Percentiles rank a stretch among this genome's conserved stretches.
phyloP scores from a whole-genome alignment of 768 basidiomycete genomes.

The Dendrothele bispora region DNA sequence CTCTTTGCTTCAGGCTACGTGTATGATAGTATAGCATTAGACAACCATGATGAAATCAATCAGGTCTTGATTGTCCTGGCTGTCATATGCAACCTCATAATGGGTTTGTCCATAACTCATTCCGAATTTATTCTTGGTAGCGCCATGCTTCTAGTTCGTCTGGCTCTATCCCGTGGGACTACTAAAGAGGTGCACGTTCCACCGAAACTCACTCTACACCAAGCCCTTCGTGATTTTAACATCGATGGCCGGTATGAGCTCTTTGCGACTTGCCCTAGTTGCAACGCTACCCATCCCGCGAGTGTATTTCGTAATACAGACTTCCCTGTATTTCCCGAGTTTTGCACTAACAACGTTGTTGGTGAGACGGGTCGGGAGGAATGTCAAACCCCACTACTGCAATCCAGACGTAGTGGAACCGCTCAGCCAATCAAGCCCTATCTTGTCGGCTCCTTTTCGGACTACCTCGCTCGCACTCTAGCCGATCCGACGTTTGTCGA shows the following conservation, averaged over 20 bases:
- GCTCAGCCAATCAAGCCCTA: slow-evolving; percentile 14
- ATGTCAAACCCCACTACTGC: neutral
- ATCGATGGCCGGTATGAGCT: neutral
- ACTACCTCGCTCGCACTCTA: slow-evolving; percentile 15
- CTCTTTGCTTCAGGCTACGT: neutral
- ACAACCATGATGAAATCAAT: neutral
- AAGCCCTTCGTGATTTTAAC: neutral
- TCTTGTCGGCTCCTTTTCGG: slow-evolving; percentile 14
- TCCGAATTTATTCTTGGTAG: slow-evolving; percentile 13
- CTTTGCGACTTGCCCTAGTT: neutral
- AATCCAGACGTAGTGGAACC: neutral
- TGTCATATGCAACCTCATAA: slow-evolving; percentile 9
- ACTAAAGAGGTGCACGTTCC: too few species aligned
- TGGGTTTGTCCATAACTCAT: slow-evolving; percentile 6
- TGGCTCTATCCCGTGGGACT: slow-evolving; percentile 1
- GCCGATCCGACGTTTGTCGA: neutral
- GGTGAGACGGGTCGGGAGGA: neutral
- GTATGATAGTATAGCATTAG: slow-evolving; percentile 1
- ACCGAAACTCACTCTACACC: neutral
- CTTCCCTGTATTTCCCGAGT: neutral
- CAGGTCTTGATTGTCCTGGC: slow-evolving; percentile 6
- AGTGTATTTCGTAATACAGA: neutral
- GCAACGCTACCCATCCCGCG: neutral
- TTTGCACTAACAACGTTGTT: slow-evolving; percentile 2
- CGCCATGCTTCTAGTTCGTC: slow-evolving; percentile 1